Evolutionary conservation across 1,284 basidiomycete species (phyloP).

Genomic region (Exobasidium rhododendri): DNA sequence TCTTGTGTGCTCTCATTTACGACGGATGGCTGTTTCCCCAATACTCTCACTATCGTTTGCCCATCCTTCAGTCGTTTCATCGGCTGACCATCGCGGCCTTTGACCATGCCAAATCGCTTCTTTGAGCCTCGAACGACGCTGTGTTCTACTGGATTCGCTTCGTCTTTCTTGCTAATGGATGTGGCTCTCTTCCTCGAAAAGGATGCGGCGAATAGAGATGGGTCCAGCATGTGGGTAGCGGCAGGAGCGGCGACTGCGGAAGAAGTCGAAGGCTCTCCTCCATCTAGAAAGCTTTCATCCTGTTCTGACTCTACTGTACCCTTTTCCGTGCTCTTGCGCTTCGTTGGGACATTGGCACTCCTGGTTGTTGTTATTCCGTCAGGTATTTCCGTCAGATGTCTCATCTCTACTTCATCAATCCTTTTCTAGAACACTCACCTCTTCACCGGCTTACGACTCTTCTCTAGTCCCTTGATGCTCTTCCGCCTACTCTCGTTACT

Average conservation of each 20-base stretch:
- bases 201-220: not conserved
- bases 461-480: not conserved
- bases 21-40: not conserved
- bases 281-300: no score
- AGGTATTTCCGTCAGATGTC: no score
- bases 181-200: not conserved
- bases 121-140: not conserved
- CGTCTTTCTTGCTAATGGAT: not conserved
- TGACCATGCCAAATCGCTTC: not conserved
- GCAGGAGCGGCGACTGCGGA: not conserved
- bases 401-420: no score
- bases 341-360: no score
- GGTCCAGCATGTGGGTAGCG: not conserved
- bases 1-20: not conserved
- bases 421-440: no score
- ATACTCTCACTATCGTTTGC: not conserved
- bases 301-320: no score
- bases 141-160: not conserved
- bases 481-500: not conserved
- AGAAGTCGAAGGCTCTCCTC: no score
- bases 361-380: no score
- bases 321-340: not conserved
- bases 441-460: not conserved
- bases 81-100: not conserved
- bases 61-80: constrained; percentile 2